Evolutionary conservation across 2,329 filamentous ascomycete species (phyloP).

Genomic region (Pestalotiopsis sp.): DNA sequence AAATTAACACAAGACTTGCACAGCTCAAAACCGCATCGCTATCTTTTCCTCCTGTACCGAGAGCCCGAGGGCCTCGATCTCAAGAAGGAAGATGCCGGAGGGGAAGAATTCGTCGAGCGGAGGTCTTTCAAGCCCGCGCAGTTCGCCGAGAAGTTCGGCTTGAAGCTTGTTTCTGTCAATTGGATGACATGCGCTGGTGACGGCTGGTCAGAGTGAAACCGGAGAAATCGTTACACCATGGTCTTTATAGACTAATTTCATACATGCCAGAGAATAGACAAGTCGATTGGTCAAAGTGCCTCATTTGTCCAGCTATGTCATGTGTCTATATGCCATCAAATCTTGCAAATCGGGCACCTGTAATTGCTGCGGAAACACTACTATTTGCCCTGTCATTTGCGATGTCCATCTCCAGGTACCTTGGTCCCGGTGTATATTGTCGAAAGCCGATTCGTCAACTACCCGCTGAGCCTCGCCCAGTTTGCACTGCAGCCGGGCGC

Average conservation of each 20-base stretch:
- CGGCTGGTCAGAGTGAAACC: conserved; percentile 37
- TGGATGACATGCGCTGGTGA: conserved; percentile 51
- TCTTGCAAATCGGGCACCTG: too few relatives aligned
- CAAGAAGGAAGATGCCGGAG: conserved; percentile 45
- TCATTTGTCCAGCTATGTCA: too few relatives aligned
- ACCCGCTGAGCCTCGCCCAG: not conserved
- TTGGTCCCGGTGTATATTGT: not conserved
- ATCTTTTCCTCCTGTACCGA: conserved; percentile 47
- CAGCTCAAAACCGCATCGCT: conserved; percentile 51
- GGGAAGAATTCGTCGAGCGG: conserved; percentile 48
- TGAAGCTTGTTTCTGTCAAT: conserved; percentile 43
- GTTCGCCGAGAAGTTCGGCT: conserved; percentile 40
- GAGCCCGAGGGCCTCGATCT: conserved; percentile 39
- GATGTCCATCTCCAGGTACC: not conserved
- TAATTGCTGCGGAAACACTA: too few relatives aligned
- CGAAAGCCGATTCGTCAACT: not conserved
- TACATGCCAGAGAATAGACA: too few relatives aligned
- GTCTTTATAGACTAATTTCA: not conserved
- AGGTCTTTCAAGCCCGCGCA: conserved; percentile 43
- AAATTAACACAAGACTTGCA: not conserved
- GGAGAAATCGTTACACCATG: not conserved
- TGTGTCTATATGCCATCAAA: too few relatives aligned
- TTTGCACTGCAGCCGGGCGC: not conserved
- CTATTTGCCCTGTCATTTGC: not conserved
- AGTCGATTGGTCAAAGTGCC: too few relatives aligned